Conservation (phyloP, 2,329 filamentous ascomycete genomes). For the Tetracladium maxilliforme region DNA sequence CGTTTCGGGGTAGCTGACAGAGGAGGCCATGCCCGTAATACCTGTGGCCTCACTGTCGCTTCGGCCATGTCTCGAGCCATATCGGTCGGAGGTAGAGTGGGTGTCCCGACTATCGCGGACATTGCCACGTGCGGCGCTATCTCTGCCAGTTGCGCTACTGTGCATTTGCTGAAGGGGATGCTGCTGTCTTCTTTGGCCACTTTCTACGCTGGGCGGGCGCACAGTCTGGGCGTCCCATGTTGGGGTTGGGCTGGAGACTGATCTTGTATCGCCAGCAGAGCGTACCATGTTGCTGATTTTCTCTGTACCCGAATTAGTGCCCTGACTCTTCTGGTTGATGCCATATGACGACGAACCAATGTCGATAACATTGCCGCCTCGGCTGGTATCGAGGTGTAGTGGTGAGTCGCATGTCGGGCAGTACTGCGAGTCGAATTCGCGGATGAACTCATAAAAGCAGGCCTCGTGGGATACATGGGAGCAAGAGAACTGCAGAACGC, state of each 20-base stretch:
- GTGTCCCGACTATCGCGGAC: constrained; percentile 33
- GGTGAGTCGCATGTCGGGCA: constrained; percentile 91
- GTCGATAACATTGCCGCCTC: constrained; percentile 84
- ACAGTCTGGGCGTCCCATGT: constrained; percentile 51
- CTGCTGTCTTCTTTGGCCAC: constrained; percentile 14
- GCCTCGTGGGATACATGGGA: constrained; percentile 96
- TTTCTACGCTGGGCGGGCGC: constrained; percentile 36
- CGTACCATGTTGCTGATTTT: constrained; percentile 90
- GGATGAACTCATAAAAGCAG: constrained; percentile 97
- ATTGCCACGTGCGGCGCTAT: constrained; percentile 18
- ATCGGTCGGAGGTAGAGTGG: constrained; percentile 11
- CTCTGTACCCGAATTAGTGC: constrained; percentile 35
- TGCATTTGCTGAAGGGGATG: constrained; percentile 19
- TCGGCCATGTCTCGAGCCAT: constrained; percentile 38
- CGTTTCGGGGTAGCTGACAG: constrained; percentile 66
- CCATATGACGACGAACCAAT: constrained; percentile 68
- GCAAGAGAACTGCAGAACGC: constrained; percentile 90
- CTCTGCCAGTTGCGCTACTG: constrained; percentile 14
- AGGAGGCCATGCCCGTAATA: constrained; percentile 52
- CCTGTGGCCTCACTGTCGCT: constrained; percentile 70
- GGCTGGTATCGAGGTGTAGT: constrained; percentile 78
- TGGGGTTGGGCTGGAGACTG: constrained; percentile 54
- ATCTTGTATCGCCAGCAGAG: too few relatives aligned
- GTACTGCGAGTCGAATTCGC: constrained; percentile 83
- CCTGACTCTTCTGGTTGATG: constrained; percentile 6